Evolutionary conservation across 1,284 basidiomycete species (phyloP).

Genomic region (Fomitopsis palustris): DNA sequence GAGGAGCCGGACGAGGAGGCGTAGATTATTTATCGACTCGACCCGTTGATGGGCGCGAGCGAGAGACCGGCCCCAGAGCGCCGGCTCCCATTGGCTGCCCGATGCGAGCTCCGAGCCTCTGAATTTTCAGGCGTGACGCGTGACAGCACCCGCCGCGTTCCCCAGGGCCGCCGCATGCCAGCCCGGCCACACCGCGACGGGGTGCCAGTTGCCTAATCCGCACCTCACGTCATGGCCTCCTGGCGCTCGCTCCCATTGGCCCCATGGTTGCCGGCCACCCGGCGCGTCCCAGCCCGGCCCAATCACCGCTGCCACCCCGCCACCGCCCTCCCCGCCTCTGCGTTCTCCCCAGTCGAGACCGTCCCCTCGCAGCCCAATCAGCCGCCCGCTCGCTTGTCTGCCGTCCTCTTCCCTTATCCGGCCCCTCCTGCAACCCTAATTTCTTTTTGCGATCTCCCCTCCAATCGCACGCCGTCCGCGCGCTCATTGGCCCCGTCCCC

Average conservation of each 20-base stretch:
- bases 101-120: neutral
- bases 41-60: neutral
- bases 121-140: neutral
- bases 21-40: slow-evolving; percentile 31
- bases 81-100: slow-evolving; percentile 2
- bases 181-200: neutral
- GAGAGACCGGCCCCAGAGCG: neutral
- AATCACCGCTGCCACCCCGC: slow-evolving; percentile 4
- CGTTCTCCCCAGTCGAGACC: slow-evolving; percentile 7
- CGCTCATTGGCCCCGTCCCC: neutral
- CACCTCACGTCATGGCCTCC: slow-evolving; percentile 2
- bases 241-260: slow-evolving; percentile 4
- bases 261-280: slow-evolving; percentile 6
- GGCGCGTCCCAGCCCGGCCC: slow-evolving; percentile 1
- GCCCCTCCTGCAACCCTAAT: slow-evolving; percentile 3
- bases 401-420: neutral
- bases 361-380: neutral
- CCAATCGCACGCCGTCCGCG: neutral
- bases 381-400: neutral
- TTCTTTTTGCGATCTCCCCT: slow-evolving; percentile 1
- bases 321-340: neutral
- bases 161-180: slow-evolving; percentile 3
- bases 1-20: slow-evolving; percentile 36
- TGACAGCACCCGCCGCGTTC: neutral
- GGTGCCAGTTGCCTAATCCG: neutral